Evolutionary conservation across 441 rosid genomes (phyloP), one percentile per base, ranked within the genome.

Genomic region (Cnidoscolus chayamansa): DNA sequence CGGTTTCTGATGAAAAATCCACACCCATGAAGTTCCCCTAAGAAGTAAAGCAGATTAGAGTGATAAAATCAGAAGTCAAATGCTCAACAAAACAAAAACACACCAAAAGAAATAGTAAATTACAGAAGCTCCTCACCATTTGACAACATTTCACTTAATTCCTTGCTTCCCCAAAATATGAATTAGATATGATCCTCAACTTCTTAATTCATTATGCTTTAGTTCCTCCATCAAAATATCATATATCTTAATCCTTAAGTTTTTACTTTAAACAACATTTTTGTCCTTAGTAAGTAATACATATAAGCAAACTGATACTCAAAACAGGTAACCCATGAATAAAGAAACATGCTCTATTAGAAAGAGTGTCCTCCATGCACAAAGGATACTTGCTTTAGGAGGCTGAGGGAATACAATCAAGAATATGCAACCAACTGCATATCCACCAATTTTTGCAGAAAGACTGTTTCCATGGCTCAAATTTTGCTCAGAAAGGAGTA

Each of bases 11-110:
- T 84, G 84, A 85, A 68, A 84, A 75, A 76, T 79, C 86, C 72
- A 67, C 47, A 16, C 79, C 78, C 68, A 76, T 65, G 65, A 82
- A 59, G 68, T 82, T 79, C 72, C 82, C 93, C 98, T 92, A 82
- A 73, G 82, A 74, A 76, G 77, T 50, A 80, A 72, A 75, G 68
- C 62, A 55, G 11, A 73, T 70, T 71, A 72, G 82, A 67, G 72
- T 64, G 58, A 74, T 55, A 64, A 77, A 47, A 68, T 53, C 65
- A 59, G 11, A 80, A 71, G 65, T 47, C 74, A 13, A 17, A 66
- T 25, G 50, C 49, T 19, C 66, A 73, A 50, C 20, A 31, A 65
- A 71, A 65, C 12, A 71, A 51, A 51, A 57, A 66, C 25, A 25
- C 25, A 25, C 25, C 25, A 25, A 25, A 25, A 25, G 25, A 35